Base-by-base conservation (phyloP, 2,329 filamentous ascomycete species). In the Penicillium sp. region DNA sequence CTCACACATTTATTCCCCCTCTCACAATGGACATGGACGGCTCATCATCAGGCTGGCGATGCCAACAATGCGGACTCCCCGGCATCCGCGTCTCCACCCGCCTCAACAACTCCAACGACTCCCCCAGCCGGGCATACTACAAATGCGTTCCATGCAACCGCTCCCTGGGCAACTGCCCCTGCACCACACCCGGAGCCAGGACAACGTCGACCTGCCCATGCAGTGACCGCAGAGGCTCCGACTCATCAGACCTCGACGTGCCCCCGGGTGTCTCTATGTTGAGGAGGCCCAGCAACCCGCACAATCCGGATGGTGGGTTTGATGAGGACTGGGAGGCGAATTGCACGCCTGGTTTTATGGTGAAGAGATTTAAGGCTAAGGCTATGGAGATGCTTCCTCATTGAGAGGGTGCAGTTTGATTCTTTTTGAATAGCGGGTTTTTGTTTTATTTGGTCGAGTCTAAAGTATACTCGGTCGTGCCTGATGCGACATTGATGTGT, bases 241-340 rank as follows among this genome's bases (percentile, higher is more conserved):
- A 58, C 4, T 63, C 61, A 44, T 46, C 58, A 3, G 57, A 50
- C 18, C 27, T 46, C 6, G 54, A 56, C 13, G 41, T 58, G 11
- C 56, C 56, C 11, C 56, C 36, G 3, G 56, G 56, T 13, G 50
- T 58, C 43, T 54, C 56, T 18, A 36, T 61, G 37, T 11, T 31
- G 36, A 41, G 35, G 36, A 54, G 54, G 51, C 49, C 58, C 35
- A 22, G 44, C 43, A 54, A 53, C 18, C 54, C 51, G 5, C 56
- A 61, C 49, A 61, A 61, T 51, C 59, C 59, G n/a, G 47, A 63
- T 9, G 35, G 51, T 16, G 61, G 59, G 4, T 63, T 63, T 37
- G 61, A 63, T 50, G 59, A 61, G 40, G 61, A 63, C 44, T 63
- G 61, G 61, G 61, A 63, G 46, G 39, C 61, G 39, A 63, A 63